Percentiles rank a stretch among this genome's conserved stretches.
Evolutionary conservation across 148 eudicot species (phyloP).

Genomic region (Linanthus parryae): DNA sequence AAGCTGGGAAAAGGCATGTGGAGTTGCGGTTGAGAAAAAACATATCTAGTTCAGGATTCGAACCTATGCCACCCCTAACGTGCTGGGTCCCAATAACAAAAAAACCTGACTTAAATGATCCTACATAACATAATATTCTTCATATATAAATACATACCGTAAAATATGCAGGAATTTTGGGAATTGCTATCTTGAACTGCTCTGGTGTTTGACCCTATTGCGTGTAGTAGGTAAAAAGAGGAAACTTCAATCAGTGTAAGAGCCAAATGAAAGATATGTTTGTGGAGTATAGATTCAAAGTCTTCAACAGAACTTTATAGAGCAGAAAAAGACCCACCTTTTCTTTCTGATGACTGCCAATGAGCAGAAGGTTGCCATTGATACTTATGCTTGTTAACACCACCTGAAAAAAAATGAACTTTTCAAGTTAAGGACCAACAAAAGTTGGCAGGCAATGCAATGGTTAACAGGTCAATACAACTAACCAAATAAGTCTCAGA

Average conservation of each 20-base stretch:
- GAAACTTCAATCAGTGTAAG: neutral
- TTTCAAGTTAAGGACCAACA: neutral
- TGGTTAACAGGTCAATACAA: no score
- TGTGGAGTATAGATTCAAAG: neutral
- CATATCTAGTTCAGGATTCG: no score
- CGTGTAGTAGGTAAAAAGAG: constrained; percentile 1
- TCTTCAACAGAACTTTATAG: neutral
- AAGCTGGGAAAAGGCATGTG: no score
- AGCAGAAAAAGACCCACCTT: constrained; percentile 33
- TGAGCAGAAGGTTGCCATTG: constrained; percentile 64
- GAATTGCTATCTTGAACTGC: constrained; percentile 88
- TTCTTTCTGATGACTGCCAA: constrained; percentile 83
- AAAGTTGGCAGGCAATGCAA: no score
- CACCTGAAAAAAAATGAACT: constrained; percentile 45
- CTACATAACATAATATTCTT: constrained; percentile 1
- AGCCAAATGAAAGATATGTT: no score
- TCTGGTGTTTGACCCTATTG: constrained; percentile 60
- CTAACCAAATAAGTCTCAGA: no score
- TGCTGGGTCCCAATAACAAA: no score
- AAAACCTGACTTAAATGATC: neutral
- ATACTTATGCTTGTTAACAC: constrained; percentile 86
- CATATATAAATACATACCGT: constrained; percentile 42
- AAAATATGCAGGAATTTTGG: constrained; percentile 94
- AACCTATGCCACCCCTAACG: no score
- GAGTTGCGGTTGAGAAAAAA: no score